Conservation (phyloP, 2,329 filamentous ascomycete genomes). For the Delphinella strobiligena region DNA sequence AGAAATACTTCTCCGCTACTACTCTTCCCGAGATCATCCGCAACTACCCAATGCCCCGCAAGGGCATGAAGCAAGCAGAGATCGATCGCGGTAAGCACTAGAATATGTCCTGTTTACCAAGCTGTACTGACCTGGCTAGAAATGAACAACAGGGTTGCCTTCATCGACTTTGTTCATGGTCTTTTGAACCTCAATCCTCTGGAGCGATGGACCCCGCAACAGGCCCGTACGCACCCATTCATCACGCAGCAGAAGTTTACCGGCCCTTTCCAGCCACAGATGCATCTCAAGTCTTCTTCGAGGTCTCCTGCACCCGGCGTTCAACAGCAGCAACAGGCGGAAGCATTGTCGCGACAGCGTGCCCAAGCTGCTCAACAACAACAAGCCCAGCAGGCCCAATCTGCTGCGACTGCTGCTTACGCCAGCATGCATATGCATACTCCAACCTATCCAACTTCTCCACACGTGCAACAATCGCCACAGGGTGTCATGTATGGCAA, state of each 20-base stretch:
- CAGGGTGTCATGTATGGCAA: conserved; percentile 53
- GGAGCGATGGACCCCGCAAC: conserved; percentile 94
- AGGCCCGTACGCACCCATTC: conserved; percentile 94
- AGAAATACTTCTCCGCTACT: conserved; percentile 96
- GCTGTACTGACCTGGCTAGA: conserved; percentile 43
- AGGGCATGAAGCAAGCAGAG: conserved; percentile 98
- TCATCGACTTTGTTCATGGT: conserved; percentile 95
- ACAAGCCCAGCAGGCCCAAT: conserved; percentile 24
- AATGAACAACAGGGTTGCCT: conserved; percentile 95
- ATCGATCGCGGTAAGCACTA: conserved; percentile 72
- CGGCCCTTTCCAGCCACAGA: conserved; percentile 88
- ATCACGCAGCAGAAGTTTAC: conserved; percentile 98
- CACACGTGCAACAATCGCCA: conserved; percentile 14
- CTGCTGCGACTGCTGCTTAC: conserved; percentile 44
- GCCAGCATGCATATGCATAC: conserved; percentile 43
- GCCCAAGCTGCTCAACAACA: conserved; percentile 45
- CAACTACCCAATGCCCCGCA: conserved; percentile 93
- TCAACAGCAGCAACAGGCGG: conserved; percentile 90
- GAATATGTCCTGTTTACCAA: not conserved
- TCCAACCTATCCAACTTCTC: conserved; percentile 31
- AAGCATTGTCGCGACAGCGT: conserved; percentile 85
- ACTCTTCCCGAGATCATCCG: conserved; percentile 95
- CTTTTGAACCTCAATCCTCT: conserved; percentile 88
- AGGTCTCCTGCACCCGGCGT: conserved; percentile 85
- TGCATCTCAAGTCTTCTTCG: conserved; percentile 86